Evolutionary conservation across 106 monocot species (phyloP), one percentile per base, ranked within the genome.

Genomic region (Allium fistulosum): DNA sequence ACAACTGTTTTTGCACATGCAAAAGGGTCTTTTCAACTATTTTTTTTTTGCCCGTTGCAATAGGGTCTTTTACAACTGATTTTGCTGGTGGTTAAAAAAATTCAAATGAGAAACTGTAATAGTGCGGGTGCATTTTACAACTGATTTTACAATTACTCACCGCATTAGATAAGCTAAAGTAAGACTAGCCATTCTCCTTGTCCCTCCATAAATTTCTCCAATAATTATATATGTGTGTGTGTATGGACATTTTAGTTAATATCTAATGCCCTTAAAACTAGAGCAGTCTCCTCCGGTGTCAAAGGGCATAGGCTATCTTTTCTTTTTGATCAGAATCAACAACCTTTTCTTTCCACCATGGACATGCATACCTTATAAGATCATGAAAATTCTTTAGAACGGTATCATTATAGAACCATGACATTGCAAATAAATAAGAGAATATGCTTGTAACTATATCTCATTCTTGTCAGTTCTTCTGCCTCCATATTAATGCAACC

Each of bases 261-360:
- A 62, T 78, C 88, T 12, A 96, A 62, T 62, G 95, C 95, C 73
- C 78, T 86, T 16, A 96, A 58, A 50, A 86, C 69, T 4, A 96
- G 76, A 62, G 91, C 73, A 13, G 91, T 88, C 69, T 96, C 95
- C 76, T 96, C 95, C 52, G 95, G 95, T 17, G 95, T 96, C 85
- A 96, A 74, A 51, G 95, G 95, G 61, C 95, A 96, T 12, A 88
- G 79, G 27, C 95, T 91, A 59, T 96, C 85, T 78, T 80, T 91
- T 49, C 95, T 72, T 84, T 96, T 71, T 74, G 15, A 8, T 91
- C 91, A 17, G 91, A 91, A 59, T 96, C 55, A 27, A 96, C 88
- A 9, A 88, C 72, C 66, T 96, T 96, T 72, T 96, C 95, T 77
- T 96, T 96, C 95, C 95, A 96, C 95, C 95, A 96, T n/a, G 91